These are phyloP conservation scores for Silene conica DNA, from an alignment of 148 eudicot species.

Conservation along the genomic window DNA sequence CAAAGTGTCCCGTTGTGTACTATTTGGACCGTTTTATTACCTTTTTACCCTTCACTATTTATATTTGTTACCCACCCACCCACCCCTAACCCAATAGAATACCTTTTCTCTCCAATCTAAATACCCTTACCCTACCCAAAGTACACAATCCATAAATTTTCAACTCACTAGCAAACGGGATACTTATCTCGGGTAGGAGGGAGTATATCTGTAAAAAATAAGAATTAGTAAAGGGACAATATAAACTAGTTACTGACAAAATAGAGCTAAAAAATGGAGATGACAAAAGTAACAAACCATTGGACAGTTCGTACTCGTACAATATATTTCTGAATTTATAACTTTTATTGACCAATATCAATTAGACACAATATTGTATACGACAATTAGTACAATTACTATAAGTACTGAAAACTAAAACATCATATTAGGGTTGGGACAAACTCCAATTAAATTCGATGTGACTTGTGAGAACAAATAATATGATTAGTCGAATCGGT, in stretches of 20 bases:
- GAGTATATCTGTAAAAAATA: too few relatives aligned
- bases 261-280: background rate
- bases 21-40: too few relatives aligned
- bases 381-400: conserved; percentile 10
- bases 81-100: too few relatives aligned
- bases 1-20: too few relatives aligned
- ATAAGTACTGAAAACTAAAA: background rate
- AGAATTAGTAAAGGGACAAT: background rate
- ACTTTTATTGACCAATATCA: background rate
- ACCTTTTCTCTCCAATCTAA: too few relatives aligned
- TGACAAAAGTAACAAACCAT: conserved; percentile 1
- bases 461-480: background rate
- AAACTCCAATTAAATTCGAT: background rate
- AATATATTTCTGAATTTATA: background rate
- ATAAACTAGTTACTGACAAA: conserved; percentile 13
- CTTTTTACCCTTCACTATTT: too few relatives aligned
- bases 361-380: background rate
- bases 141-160: too few relatives aligned
- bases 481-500: background rate
- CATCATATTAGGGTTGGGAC: background rate
- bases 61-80: too few relatives aligned
- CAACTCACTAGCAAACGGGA: too few relatives aligned
- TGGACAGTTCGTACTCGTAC: conserved; percentile 12
- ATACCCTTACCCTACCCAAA: too few relatives aligned
- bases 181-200: too few relatives aligned